phyloP scores from a whole-genome alignment of 768 basidiomycete species.

The Suillus weaverae region DNA sequence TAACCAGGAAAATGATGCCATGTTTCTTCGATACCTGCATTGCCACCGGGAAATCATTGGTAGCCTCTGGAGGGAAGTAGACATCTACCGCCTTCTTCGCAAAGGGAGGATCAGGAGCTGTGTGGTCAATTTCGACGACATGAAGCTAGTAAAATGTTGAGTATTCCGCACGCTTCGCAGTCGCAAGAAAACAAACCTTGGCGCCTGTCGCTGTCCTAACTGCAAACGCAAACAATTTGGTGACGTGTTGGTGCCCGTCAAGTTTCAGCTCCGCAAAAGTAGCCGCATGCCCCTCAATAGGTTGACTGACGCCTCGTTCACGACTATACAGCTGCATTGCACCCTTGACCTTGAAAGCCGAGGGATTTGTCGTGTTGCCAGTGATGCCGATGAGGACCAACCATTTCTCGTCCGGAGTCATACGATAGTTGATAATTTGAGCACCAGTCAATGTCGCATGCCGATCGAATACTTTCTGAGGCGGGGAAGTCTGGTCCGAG shows the following conservation, averaged over 20 bases:
- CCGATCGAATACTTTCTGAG: constrained; percentile 94
- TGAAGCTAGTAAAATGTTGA: constrained; percentile 65
- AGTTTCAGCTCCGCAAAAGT: constrained; percentile 90
- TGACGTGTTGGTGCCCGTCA: constrained; percentile 81
- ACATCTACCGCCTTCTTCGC: constrained; percentile 98
- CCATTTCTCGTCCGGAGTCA: constrained; percentile 94
- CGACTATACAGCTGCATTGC: constrained; percentile 96
- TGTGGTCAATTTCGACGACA: constrained; percentile 97
- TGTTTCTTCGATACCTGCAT: constrained; percentile 99
- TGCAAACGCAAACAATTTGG: constrained; percentile 93
- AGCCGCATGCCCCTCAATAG: constrained; percentile 98
- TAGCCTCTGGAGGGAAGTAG: constrained; percentile 98
- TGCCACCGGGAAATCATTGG: constrained; percentile 98
- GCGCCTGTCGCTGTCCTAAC: constrained; percentile 97
- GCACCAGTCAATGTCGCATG: constrained; percentile 91
- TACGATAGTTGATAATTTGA: constrained; percentile 98
- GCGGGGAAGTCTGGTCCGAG: constrained; percentile 68
- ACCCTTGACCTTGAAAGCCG: constrained; percentile 98
- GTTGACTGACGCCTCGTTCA: constrained; percentile 92
- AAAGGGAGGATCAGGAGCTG: constrained; percentile 89
- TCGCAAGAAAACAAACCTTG: constrained; percentile 60
- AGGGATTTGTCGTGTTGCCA: constrained; percentile 87
- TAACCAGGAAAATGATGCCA: constrained; percentile 95
- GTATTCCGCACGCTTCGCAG: constrained; percentile 8
- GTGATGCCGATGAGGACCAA: constrained; percentile 95